Conservation (phyloP, 306 rosid species). For the Inga laurina region DNA sequence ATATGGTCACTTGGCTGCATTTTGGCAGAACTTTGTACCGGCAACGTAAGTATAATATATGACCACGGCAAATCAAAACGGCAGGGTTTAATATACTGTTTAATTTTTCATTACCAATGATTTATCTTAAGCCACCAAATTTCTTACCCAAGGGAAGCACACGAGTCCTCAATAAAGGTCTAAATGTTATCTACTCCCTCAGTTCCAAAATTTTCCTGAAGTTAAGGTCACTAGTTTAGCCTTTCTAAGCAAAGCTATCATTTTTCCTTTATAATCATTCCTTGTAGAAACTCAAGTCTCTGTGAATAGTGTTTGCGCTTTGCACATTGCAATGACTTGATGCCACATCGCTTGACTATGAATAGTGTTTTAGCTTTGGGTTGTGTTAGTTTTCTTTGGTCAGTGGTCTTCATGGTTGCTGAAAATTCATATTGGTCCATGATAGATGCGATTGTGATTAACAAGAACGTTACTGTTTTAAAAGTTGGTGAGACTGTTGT, state of each 20-base stretch:
- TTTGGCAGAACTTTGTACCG: slow-evolving; percentile 97
- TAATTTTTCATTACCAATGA: background rate
- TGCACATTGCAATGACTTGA: background rate
- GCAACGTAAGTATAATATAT: slow-evolving; percentile 72
- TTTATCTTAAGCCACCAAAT: background rate
- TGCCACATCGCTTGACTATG: background rate
- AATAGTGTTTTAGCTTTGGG: background rate
- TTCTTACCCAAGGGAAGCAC: background rate
- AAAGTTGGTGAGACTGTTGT: background rate
- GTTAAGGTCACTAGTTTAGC: background rate
- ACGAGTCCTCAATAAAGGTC: background rate
- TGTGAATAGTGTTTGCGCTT: background rate
- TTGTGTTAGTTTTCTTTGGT: slow-evolving; percentile 1
- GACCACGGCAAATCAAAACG: slow-evolving; percentile 10
- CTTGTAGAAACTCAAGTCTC: slow-evolving; percentile 16
- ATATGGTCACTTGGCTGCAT: slow-evolving; percentile 99
- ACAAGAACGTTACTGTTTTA: background rate
- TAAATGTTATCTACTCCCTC: background rate
- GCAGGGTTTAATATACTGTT: background rate
- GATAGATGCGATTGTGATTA: background rate
- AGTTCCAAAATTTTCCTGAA: slow-evolving; percentile 3
- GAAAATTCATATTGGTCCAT: background rate
- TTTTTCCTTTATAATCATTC: slow-evolving; percentile 15
- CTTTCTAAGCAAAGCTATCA: background rate
- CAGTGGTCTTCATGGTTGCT: background rate